These are phyloP conservation scores for Marasmius fiardii DNA, from an alignment of 1,284 basidiomycete species.

Conservation along the genomic window DNA sequence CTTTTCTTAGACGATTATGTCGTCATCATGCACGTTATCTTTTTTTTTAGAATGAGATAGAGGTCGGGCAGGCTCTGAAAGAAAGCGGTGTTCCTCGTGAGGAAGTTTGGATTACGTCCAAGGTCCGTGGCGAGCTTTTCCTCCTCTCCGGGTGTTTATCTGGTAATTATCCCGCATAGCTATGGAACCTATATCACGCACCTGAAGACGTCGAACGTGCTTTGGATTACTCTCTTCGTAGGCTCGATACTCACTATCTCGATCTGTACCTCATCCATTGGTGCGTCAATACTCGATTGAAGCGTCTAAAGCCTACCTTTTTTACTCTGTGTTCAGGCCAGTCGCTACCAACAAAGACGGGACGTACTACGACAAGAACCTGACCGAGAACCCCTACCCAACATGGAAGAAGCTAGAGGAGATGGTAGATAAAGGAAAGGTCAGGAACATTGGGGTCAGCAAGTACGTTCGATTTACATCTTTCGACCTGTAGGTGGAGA, in stretches of 20 bases:
- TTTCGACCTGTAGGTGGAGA: neutral
- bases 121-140: constrained; percentile 22
- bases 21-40: neutral
- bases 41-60: constrained; percentile 59
- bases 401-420: constrained; percentile 87
- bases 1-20: neutral
- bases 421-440: constrained; percentile 72
- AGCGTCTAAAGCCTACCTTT: neutral
- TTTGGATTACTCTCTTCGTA: constrained; percentile 65
- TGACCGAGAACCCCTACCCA: constrained; percentile 70
- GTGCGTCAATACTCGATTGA: constrained; percentile 37
- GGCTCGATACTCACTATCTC: constrained; percentile 72
- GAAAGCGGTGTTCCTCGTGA: constrained; percentile 54
- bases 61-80: constrained; percentile 69
- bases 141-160: neutral
- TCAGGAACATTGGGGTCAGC: constrained; percentile 82
- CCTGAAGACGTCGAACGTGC: constrained; percentile 63
- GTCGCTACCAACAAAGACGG: constrained; percentile 65
- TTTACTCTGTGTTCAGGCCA: constrained; percentile 39
- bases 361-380: constrained; percentile 49
- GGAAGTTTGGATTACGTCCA: constrained; percentile 65
- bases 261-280: constrained; percentile 84
- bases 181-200: constrained; percentile 69
- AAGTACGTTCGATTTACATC: constrained; percentile 35
- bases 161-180: constrained; percentile 29